Base-by-base conservation (phyloP, 129 eudicot genomes). In the Silybum marianum region DNA sequence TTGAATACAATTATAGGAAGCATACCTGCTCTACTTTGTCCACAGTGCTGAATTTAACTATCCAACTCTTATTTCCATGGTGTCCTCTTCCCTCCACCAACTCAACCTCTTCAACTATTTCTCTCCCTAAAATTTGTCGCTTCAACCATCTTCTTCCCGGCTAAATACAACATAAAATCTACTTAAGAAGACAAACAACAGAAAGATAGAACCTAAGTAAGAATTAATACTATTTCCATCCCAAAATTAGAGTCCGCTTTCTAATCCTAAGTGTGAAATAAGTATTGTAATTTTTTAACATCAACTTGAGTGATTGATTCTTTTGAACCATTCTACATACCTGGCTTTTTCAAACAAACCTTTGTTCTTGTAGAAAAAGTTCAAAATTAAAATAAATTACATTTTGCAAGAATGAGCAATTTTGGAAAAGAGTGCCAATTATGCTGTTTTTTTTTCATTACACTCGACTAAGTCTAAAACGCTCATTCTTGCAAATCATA, bases 121-220 rank as follows among this genome's bases (percentile, higher is more conserved):
- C 97, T 81, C 21, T 88, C 66, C 99, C 99, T 46, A 84, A 85
- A 71, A 84, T 58, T 76, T 81, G 87, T 82, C 87, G 94, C 85
- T 88, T 88, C 84, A 95, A 84, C 99, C 99, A 95, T 86, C 99
- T 91, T 84, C 74, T 95, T 78, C 99, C 99, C 25, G 97, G 97
- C 99, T 95, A 89, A 73, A 87, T 78, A 75, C 78, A 81, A 79
- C 26, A 62, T 13, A 78, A 69, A 51, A 58, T 38, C 69, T 51
- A 80, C 73, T 74, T 66, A 83, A 75, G 34, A 72, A 72, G 69
- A 42, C 51, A 18, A 77, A 72, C 12, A 40, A 66, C 32, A 44
- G 1, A 84, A 65, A 63, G 25, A 72, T 70, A 74, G 71, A 84
- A 71, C 60, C 74, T 48, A 72, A 42, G 67, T 60, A 63, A 74